phyloP scores from a whole-genome alignment of 495 filamentous ascomycete genomes.

The Cercophora newfieldiana region DNA sequence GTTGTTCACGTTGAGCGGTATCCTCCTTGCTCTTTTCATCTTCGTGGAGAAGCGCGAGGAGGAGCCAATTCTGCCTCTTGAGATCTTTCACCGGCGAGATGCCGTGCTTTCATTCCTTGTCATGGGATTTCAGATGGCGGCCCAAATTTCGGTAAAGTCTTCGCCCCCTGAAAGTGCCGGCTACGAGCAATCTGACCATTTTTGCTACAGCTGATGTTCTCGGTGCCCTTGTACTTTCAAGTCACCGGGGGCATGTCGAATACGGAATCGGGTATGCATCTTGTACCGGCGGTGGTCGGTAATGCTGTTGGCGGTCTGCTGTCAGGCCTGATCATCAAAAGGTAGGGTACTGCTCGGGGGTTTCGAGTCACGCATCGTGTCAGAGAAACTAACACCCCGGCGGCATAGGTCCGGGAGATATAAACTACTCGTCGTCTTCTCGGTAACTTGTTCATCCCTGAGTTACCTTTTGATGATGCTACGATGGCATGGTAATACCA shows the following conservation, averaged over 20 bases:
- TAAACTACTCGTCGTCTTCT: constrained; percentile 54
- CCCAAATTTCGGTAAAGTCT: constrained; percentile 57
- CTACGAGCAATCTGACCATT: background rate
- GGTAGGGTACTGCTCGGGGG: constrained; percentile 22
- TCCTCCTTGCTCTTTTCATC: constrained; percentile 49
- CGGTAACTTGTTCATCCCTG: constrained; percentile 49
- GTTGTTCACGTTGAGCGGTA: constrained; percentile 34
- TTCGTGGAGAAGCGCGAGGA: constrained; percentile 52
- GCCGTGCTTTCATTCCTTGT: constrained; percentile 57
- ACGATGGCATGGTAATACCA: constrained; percentile 63
- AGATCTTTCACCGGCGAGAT: constrained; percentile 56
- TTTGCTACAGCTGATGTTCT: constrained; percentile 50
- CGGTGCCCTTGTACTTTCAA: constrained; percentile 71
- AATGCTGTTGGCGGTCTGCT: constrained; percentile 64
- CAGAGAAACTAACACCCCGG: background rate
- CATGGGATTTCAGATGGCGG: constrained; percentile 52
- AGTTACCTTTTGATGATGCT: constrained; percentile 58
- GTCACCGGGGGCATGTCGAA: constrained; percentile 57
- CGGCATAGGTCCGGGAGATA: constrained; percentile 56
- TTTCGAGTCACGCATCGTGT: background rate
- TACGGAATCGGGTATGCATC: constrained; percentile 58
- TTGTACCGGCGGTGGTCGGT: constrained; percentile 64
- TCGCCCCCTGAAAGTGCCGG: constrained; percentile 16
- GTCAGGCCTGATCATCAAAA: constrained; percentile 57
- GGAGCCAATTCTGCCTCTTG: constrained; percentile 64